Evolutionary conservation across 140 eudicot genomes (phyloP), one percentile per base, ranked within the genome.

Genomic region (Erigeron philadelphicus): DNA sequence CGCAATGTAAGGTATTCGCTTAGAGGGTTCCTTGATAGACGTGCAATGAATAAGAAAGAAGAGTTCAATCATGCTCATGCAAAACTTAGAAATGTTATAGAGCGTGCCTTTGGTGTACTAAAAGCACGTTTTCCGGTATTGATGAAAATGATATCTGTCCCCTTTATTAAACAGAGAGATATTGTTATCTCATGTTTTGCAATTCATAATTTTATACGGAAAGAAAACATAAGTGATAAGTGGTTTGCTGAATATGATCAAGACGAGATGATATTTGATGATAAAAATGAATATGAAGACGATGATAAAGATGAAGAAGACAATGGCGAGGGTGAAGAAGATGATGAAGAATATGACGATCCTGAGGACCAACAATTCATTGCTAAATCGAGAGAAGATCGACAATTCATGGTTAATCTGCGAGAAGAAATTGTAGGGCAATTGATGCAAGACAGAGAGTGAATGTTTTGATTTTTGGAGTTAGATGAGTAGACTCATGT

Each of bases 41-140:
- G 3, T 23, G 45, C 58, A 23, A 2, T 47, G 19, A 19, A 47
- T n/a, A 66, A 66, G 21, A 46, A 66, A 5, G 59, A 66, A 47
- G n/a, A 19, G 19, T 48, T 66, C 6, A 21, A 47, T 31, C 60
- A 66, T 46, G 57, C 59, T 6, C 60, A 47, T 23, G 13, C 46
- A 66, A 66, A 66, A 66, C 71, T 66, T 66, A 6, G 21, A 12
- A 66, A 66, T 21, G 71, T 46, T 57, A 19, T 66, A 9, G 44
- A 66, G 12, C 19, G 58, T 66, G 71, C 12, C 12, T 21, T 19
- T 10, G 71, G 43, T 21, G 42, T 65, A 7, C 16, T 65, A 2
- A 65, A 65, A 66, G 7, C 58, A 46, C 42, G 44, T 10, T 46
- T 66, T 13, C 19, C 42, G 1, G 12, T 66, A 1, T 66, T 21